Conservation (phyloP, 2,329 filamentous ascomycete species). For the Aciculosporium take region DNA sequence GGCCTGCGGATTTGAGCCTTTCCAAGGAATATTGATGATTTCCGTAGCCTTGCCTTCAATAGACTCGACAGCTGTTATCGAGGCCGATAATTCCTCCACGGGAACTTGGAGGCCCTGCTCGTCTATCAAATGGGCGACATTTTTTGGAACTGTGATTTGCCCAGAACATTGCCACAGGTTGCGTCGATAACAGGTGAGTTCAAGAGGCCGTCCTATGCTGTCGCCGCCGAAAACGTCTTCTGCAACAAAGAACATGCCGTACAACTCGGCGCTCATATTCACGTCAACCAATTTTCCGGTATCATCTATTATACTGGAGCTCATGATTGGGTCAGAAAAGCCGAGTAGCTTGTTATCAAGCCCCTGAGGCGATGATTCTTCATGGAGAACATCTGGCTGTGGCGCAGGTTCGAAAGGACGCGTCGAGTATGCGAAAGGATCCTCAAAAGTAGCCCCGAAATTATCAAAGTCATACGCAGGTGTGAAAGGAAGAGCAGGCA, state of each 20-base stretch:
- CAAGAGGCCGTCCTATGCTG: conserved; percentile 45
- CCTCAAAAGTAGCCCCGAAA: conserved; percentile 49
- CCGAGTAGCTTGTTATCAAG: conserved; percentile 59
- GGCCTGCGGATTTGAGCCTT: conserved; percentile 50
- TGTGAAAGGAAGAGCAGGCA: conserved; percentile 35
- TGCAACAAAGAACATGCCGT: conserved; percentile 80
- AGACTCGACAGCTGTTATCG: conserved; percentile 76
- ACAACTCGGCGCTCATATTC: conserved; percentile 58
- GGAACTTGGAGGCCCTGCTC: conserved; percentile 69
- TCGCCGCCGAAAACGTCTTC: conserved; percentile 62
- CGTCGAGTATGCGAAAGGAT: conserved; percentile 46
- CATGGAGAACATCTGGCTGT: conserved; percentile 27
- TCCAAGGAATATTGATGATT: conserved; percentile 95
- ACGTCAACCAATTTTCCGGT: conserved; percentile 48
- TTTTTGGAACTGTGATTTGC: conserved; percentile 62
- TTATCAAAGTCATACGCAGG: conserved; percentile 46
- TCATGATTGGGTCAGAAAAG: conserved; percentile 51
- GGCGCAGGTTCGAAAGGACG: conserved; percentile 32
- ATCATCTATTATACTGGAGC: conserved; percentile 50
- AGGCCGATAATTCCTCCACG: conserved; percentile 63
- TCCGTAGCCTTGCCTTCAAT: conserved; percentile 86
- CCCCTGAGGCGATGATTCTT: conserved; percentile 39
- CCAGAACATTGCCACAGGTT: conserved; percentile 94
- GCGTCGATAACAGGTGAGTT: conserved; percentile 86
- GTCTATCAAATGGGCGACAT: conserved; percentile 51